phyloP scores from a whole-genome alignment of 768 basidiomycete species.

The Lactifluus volemus region DNA sequence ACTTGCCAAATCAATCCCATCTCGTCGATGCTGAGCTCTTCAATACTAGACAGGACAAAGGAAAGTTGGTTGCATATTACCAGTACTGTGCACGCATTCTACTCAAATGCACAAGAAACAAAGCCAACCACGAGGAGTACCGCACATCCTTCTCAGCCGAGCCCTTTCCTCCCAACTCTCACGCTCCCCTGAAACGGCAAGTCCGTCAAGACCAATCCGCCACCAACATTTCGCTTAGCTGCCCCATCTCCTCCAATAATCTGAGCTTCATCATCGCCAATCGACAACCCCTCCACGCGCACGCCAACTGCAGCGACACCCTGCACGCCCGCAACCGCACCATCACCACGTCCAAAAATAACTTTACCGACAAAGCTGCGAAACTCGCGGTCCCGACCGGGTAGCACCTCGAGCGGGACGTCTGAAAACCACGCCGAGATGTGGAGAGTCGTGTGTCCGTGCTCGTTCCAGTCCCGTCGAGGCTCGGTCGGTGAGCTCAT shows the following conservation, averaged over 20 bases:
- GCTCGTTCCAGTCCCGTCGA: constrained; percentile 33
- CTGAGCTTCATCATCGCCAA: neutral
- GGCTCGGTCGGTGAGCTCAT: constrained; percentile 32
- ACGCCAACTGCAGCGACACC: constrained; percentile 13
- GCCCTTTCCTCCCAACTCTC: constrained; percentile 8
- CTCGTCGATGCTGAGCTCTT: too few relatives aligned
- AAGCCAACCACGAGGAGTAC: too few relatives aligned
- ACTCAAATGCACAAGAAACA: too few relatives aligned
- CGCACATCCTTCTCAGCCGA: neutral
- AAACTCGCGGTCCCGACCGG: constrained; percentile 69
- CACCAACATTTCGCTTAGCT: neutral
- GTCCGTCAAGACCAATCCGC: constrained; percentile 8
- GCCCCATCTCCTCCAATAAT: neutral
- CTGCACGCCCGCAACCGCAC: constrained; percentile 15
- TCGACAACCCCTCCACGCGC: constrained; percentile 4
- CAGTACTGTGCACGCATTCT: too few relatives aligned
- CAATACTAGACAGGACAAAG: too few relatives aligned
- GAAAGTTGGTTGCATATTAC: too few relatives aligned
- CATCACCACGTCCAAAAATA: constrained; percentile 5
- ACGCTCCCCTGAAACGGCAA: constrained; percentile 18
- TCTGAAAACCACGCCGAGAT: constrained; percentile 62
- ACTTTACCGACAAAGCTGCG: constrained; percentile 74
- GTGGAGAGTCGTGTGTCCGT: constrained; percentile 44
- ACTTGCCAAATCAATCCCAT: too few relatives aligned
- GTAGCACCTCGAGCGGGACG: constrained; percentile 68